Conservation (phyloP, 2,329 filamentous ascomycete species). For the Fusarium pseudoanthophilum region DNA sequence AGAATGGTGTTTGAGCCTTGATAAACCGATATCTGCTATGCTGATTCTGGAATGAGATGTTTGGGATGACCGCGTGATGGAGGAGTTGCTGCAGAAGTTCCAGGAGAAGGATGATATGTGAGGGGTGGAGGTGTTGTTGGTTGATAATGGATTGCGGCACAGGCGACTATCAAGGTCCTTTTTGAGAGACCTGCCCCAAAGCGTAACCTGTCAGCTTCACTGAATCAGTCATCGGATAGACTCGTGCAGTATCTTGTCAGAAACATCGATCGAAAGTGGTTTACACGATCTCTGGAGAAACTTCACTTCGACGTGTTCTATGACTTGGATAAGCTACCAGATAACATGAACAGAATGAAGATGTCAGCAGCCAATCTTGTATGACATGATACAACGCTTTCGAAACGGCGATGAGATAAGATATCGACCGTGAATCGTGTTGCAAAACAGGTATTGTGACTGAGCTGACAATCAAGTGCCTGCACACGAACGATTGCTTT, state of each 20-base stretch:
- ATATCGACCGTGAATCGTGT: too few species aligned
- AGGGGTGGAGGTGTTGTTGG: neutral
- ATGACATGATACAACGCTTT: neutral
- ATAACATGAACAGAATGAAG: neutral
- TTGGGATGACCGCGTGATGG: neutral
- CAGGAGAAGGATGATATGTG: neutral
- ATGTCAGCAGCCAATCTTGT: too few species aligned
- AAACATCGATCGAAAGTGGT: neutral
- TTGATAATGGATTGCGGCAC: conserved; percentile 6
- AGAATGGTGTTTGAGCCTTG: neutral
- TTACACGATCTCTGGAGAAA: neutral
- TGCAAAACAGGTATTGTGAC: neutral
- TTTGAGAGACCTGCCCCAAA: conserved; percentile 1
- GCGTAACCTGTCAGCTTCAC: neutral
- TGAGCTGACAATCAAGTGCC: neutral
- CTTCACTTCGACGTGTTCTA: neutral
- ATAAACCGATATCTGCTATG: conserved; percentile 6
- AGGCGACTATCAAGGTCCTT: neutral
- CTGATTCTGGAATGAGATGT: neutral
- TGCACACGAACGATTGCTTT: fast-evolving
- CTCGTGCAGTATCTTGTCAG: fast-evolving
- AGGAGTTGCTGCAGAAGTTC: conserved; percentile 7
- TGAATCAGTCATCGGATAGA: neutral
- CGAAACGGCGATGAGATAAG: neutral
- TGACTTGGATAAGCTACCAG: neutral